Evolutionary conservation across 2,329 filamentous ascomycete species (phyloP).

Genomic region (Boeremia lycopersici): DNA sequence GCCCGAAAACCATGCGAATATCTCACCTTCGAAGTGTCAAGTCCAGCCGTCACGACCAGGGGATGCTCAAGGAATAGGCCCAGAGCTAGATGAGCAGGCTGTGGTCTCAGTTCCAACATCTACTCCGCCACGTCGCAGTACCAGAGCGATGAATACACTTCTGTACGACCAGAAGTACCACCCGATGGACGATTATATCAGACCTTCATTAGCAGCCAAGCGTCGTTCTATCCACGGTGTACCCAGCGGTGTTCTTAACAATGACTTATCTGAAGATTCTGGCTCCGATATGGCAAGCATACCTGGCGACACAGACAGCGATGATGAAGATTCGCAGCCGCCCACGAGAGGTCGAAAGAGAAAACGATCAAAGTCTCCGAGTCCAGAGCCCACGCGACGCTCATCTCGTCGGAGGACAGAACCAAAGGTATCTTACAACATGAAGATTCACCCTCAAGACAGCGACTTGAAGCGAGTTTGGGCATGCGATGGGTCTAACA

Average conservation of each 20-base stretch:
- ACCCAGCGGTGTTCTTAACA: background rate
- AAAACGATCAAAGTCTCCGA: background rate
- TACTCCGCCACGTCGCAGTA: background rate
- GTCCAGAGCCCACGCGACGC: constrained; percentile 23
- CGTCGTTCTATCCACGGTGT: constrained; percentile 31
- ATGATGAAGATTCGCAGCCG: constrained; percentile 4
- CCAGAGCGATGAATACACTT: constrained; percentile 23
- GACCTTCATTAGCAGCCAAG: constrained; percentile 36
- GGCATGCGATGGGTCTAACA: constrained; percentile 6
- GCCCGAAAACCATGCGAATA: background rate
- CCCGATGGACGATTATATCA: constrained; percentile 40
- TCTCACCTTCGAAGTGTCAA: background rate
- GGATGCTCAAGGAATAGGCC: background rate
- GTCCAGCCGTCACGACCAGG: background rate
- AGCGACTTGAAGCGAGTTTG: constrained; percentile 16
- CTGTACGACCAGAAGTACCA: constrained; percentile 43
- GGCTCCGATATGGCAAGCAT: constrained; percentile 7
- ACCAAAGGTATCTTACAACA: constrained; percentile 31
- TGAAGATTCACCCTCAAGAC: constrained; percentile 40
- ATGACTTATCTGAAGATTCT: background rate
- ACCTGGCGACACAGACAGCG: constrained; percentile 11
- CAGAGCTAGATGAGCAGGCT: background rate
- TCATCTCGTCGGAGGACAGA: constrained; percentile 31
- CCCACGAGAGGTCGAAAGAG: constrained; percentile 19
- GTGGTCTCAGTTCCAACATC: background rate